Evolutionary conservation across 768 basidiomycete genomes (phyloP), one percentile per base, ranked within the genome.

Genomic region (Mycena rebaudengoi): DNA sequence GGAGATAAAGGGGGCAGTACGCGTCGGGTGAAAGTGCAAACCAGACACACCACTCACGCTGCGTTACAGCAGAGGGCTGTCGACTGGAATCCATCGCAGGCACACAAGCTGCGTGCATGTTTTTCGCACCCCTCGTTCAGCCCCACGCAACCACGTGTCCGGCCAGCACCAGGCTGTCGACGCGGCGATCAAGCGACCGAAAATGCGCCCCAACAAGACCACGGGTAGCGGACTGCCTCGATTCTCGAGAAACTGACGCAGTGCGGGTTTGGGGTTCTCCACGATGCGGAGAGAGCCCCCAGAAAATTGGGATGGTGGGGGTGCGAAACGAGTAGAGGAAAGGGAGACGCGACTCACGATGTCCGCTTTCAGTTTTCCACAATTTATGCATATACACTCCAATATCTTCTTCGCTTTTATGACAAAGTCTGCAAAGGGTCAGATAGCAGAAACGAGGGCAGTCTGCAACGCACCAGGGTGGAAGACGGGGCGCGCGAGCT

Each of bases 341-440:
- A 80, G 76, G 81, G n/a, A 86, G 85, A 80, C 80, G 75, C 80
- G 77, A 94, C 95, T 94, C 89, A 97, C 95, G 85, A 90, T 90
- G 80, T 98, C 95, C 65, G 92, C 94, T 84, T 97, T 98, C 69
- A 99, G 85, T 79, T 92, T 96, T 75, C 97, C 97, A 77, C 97
- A 99, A 74, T 97, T 96, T 68, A 97, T 94, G 83, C 97, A 99
- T 68, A 99, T 94, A 80, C 91, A 92, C 84, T 99, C 97, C 82
- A 98, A 79, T 74, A 99, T 98, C 85, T 99, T 99, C 85, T 99
- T 99, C 78, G 98, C 96, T 88, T 98, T 99, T 77, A 93, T 85
- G 72, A 99, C 89, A 80, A 99, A 99, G 50, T 97, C 96, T 91
- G 71, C 14, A 28, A 6, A n/a, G 32, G 37, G 30, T 76, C 48